These are phyloP conservation scores for Boeremia lycopersici DNA, from an alignment of 2,329 filamentous ascomycete species.

Conservation along the genomic window DNA sequence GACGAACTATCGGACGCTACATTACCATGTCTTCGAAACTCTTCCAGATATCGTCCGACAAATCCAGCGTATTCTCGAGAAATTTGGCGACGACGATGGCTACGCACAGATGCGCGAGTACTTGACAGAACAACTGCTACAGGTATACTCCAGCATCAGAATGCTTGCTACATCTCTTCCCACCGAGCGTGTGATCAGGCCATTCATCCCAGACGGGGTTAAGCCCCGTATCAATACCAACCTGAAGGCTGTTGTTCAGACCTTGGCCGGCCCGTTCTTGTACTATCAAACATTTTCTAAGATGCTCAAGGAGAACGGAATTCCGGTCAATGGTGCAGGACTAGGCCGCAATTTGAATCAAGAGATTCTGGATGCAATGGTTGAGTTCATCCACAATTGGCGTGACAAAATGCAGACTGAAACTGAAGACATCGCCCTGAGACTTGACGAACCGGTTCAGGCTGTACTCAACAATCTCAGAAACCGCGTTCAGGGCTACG, in stretches of 20 bases:
- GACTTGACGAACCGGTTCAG: background rate
- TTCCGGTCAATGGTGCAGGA: conserved; percentile 11
- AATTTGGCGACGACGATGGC: conserved; percentile 5
- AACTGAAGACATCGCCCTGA: background rate
- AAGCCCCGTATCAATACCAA: background rate
- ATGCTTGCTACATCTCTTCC: background rate
- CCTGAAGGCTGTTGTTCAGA: background rate
- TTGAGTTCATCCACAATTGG: conserved; percentile 6
- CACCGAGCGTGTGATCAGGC: background rate
- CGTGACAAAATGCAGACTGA: background rate
- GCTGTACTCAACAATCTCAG: background rate
- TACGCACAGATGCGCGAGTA: conserved; percentile 14
- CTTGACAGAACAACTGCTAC: background rate
- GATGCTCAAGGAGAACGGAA: conserved; percentile 20
- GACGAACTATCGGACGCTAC: conserved; percentile 8
- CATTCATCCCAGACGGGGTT: background rate
- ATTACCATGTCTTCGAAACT: conserved; percentile 10
- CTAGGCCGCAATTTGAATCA: conserved; percentile 14
- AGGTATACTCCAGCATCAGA: background rate
- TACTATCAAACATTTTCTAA: conserved; percentile 10
- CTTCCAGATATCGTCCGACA: conserved; percentile 1
- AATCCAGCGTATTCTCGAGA: conserved; percentile 3
- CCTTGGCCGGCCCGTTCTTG: conserved; percentile 1
- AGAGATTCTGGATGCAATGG: conserved; percentile 9
- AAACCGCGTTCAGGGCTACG: background rate